A percentile compares a stretch with the other conserved stretches of the same genome.
phyloP scores from a whole-genome alignment of 164 flowering plant genomes.

The Tetracentron sinense region DNA sequence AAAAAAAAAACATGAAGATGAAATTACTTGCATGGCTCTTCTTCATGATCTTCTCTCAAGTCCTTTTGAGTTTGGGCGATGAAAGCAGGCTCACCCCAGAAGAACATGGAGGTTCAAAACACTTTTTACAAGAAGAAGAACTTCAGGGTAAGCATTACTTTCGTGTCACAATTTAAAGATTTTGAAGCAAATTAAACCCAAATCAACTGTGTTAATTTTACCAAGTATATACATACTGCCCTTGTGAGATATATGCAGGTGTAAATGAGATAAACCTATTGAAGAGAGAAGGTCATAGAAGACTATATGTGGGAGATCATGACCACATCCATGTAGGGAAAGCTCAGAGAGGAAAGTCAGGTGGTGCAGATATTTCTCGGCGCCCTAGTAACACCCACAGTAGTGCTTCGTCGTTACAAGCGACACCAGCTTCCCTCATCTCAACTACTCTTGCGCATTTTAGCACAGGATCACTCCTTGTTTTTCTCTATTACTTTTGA shows the following conservation, averaged over 20 bases:
- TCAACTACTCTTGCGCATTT: not conserved
- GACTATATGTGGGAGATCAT: not conserved
- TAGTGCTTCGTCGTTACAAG: not conserved
- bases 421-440: not conserved
- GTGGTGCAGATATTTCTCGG: not conserved
- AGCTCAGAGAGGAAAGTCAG: not conserved
- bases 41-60: not conserved
- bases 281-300: not conserved
- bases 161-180: not conserved
- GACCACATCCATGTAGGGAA: not conserved
- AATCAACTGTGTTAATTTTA: not conserved
- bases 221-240: too few relatives aligned
- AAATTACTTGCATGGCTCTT: not conserved
- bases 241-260: not conserved
- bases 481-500: not conserved
- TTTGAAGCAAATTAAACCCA: not conserved
- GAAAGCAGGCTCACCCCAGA: not conserved
- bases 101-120: not conserved
- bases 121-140: not conserved
- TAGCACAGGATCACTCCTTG: not conserved
- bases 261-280: not conserved
- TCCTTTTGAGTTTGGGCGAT: not conserved
- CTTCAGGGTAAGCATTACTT: not conserved
- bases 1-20: not conserved
- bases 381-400: not conserved